phyloP scores from a whole-genome alignment of 208 protist species.

The Trypanosoma lewisi region DNA sequence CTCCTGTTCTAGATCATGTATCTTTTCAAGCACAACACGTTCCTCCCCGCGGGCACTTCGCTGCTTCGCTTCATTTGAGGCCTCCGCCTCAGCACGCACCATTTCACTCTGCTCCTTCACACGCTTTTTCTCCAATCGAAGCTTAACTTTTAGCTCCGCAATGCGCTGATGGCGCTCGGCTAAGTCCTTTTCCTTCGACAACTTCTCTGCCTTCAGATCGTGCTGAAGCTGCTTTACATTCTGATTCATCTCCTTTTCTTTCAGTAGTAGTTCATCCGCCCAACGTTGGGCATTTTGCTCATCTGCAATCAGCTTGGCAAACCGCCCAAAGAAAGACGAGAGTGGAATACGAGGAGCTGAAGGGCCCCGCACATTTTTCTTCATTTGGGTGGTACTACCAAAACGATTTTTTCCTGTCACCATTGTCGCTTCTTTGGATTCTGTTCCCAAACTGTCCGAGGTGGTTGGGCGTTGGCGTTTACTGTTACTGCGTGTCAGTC shows the following conservation, averaged over 20 bases:
- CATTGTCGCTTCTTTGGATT: slow-evolving; percentile 6
- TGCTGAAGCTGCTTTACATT: slow-evolving; percentile 92
- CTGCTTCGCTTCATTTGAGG: slow-evolving; percentile 63
- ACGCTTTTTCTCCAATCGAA: slow-evolving; percentile 62
- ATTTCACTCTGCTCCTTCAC: slow-evolving; percentile 77
- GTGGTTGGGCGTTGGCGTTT: neutral
- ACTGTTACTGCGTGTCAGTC: neutral
- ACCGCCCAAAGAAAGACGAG: slow-evolving; percentile 61
- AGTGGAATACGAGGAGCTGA: slow-evolving; percentile 64
- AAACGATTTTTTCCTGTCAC: slow-evolving; percentile 30
- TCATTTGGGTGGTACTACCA: slow-evolving; percentile 67
- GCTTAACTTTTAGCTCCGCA: slow-evolving; percentile 49
- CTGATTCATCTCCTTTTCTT: slow-evolving; percentile 89
- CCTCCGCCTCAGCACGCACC: slow-evolving; percentile 56
- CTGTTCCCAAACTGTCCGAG: slow-evolving; percentile 12
- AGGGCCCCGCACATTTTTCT: slow-evolving; percentile 23
- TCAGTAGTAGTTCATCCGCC: slow-evolving; percentile 83
- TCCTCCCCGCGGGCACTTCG: slow-evolving; percentile 53
- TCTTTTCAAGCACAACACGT: slow-evolving; percentile 36
- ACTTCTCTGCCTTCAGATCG: slow-evolving; percentile 73
- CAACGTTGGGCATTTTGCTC: slow-evolving; percentile 86
- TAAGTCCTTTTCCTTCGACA: slow-evolving; percentile 79
- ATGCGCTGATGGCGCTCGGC: slow-evolving; percentile 63
- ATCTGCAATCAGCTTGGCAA: slow-evolving; percentile 79
- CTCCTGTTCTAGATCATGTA: slow-evolving; percentile 30